Evolutionary conservation across 208 protist species (phyloP).

Genomic region (Acanthamoeba healyi): DNA sequence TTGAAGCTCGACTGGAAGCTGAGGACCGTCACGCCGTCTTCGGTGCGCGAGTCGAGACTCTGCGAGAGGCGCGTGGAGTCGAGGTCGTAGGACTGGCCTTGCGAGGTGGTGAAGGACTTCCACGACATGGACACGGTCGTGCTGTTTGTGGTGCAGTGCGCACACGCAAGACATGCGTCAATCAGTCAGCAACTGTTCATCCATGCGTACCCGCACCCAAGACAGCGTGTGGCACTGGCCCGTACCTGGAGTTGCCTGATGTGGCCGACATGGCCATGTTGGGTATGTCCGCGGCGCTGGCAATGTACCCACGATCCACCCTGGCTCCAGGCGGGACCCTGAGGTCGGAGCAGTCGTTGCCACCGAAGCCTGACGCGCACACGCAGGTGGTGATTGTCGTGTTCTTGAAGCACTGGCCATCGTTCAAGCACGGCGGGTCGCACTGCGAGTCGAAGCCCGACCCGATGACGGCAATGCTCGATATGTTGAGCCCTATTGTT

Average conservation of each 20-base stretch:
- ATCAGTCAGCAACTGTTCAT: no score
- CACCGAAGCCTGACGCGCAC: not conserved
- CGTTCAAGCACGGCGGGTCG: constrained; percentile 20
- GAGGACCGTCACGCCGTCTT: not conserved
- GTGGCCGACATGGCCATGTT: not conserved
- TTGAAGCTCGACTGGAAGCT: not conserved
- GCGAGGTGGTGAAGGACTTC: not conserved
- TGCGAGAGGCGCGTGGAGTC: not conserved
- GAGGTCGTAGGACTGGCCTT: not conserved
- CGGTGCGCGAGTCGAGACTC: not conserved
- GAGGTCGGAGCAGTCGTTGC: not conserved
- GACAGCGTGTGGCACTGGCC: no score
- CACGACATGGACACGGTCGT: not conserved
- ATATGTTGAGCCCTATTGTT: not conserved
- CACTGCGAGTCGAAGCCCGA: constrained; percentile 7
- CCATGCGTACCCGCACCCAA: no score
- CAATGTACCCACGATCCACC: not conserved
- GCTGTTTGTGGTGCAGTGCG: no score
- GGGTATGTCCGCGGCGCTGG: not conserved
- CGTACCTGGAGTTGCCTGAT: not conserved
- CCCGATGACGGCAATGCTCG: not conserved
- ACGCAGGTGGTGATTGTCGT: not conserved
- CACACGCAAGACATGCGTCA: no score
- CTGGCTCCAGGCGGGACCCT: not conserved
- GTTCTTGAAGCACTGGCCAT: not conserved